Percentiles rank a stretch among this genome's conserved stretches.
Conservation (phyloP, 768 basidiomycete genomes). For the Dentipellis sp. region DNA sequence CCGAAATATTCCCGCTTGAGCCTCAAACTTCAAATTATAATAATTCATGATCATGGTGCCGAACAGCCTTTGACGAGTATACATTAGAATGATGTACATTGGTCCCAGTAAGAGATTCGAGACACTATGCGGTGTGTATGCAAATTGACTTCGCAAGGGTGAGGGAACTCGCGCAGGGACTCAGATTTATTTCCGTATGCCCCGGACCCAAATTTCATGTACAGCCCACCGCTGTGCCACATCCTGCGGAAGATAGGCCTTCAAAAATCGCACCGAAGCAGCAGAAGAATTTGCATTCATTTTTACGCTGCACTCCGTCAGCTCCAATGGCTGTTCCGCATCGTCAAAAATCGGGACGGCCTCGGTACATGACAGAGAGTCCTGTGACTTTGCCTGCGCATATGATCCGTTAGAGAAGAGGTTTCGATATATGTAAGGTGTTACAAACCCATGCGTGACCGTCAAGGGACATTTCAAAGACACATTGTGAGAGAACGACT, state of each 20-base stretch:
- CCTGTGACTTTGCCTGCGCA: not conserved
- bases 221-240: conserved; percentile 26
- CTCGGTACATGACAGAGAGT: not conserved
- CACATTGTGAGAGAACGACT: conserved; percentile 20
- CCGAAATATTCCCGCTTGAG: not conserved
- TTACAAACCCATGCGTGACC: conserved; percentile 24
- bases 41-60: not conserved
- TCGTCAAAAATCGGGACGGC: not conserved
- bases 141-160: too few relatives aligned
- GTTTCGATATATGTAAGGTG: not conserved
- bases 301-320: not conserved
- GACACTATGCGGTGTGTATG: too few relatives aligned
- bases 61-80: too few relatives aligned
- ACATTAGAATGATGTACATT: too few relatives aligned
- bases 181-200: not conserved
- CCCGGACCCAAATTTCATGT: conserved; percentile 32
- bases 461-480: conserved; percentile 23
- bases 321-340: not conserved
- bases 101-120: too few relatives aligned
- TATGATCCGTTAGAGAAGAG: not conserved
- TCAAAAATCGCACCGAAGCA: not conserved
- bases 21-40: not conserved
- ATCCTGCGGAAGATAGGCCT: conserved; percentile 16
- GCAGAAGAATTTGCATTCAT: not conserved
- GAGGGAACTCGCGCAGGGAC: not conserved